phyloP scores from a whole-genome alignment of 1,284 basidiomycete species.

The Cutaneotrichosporon daszewskae region DNA sequence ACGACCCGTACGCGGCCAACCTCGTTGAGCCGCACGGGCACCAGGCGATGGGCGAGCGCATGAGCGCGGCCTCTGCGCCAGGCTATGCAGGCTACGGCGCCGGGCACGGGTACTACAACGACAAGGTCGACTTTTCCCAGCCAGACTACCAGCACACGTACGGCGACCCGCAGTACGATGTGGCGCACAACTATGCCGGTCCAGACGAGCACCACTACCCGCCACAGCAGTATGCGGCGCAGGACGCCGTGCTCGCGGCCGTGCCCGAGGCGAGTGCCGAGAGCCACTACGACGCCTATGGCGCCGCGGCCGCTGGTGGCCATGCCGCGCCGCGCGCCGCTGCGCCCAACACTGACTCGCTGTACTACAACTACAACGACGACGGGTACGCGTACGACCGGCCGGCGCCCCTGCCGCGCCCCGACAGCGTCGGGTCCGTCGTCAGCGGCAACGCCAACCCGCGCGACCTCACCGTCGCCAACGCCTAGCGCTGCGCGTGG shows the following conservation, averaged over 20 bases:
- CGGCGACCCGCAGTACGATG: slow-evolving; percentile 39
- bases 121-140: slow-evolving; percentile 8
- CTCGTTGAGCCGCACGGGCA: slow-evolving; percentile 9
- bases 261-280: slow-evolving; percentile 1
- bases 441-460: background rate
- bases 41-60: background rate
- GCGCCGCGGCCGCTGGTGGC: too few species aligned
- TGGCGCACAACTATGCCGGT: slow-evolving; percentile 6
- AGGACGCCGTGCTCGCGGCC: background rate
- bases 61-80: slow-evolving; percentile 31
- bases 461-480: slow-evolving; percentile 5
- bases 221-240: background rate
- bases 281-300: background rate
- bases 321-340: too few species aligned
- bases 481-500: too few species aligned
- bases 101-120: slow-evolving; percentile 9
- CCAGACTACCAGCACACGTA: slow-evolving; percentile 21
- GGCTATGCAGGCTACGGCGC: slow-evolving; percentile 33
- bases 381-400: background rate
- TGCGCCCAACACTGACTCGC: too few species aligned
- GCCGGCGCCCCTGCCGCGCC: background rate
- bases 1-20: slow-evolving; percentile 45
- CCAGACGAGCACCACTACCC: background rate
- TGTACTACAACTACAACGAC: slow-evolving; percentile 1
- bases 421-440: slow-evolving; percentile 1